A percentile compares a stretch with the other conserved stretches of the same genome.
These are phyloP conservation scores for Pedinophyceae sp. DNA, from an alignment of 139 green algal species.

Conservation along the genomic window DNA sequence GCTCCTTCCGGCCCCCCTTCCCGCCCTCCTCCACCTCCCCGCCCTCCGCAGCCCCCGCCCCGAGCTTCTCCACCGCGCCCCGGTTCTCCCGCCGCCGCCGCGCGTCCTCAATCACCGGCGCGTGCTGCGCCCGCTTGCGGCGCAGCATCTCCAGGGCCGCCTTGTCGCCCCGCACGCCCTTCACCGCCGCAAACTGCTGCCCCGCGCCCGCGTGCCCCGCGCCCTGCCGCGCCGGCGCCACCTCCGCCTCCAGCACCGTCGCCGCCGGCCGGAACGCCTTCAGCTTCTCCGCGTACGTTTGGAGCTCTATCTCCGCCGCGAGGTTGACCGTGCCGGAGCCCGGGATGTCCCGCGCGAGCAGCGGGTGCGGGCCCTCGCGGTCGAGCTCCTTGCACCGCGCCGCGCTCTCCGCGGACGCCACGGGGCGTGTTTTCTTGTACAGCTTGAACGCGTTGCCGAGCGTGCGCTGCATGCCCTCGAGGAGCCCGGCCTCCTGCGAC, in stretches of 20 bases:
- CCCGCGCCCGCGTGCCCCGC: constrained; percentile 11
- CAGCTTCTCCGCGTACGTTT: constrained; percentile 15
- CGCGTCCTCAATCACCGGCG: constrained; percentile 30
- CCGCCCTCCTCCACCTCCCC: not conserved
- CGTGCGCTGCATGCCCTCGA: constrained; percentile 11
- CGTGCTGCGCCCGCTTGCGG: constrained; percentile 40
- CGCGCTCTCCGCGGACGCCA: constrained; percentile 47
- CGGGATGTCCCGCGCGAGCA: constrained; percentile 45
- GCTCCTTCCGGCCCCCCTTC: not conserved
- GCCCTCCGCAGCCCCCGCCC: not conserved
- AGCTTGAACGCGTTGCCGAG: constrained; percentile 64
- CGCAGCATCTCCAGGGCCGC: constrained; percentile 45
- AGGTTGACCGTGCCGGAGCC: not conserved
- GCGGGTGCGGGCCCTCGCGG: constrained; percentile 53
- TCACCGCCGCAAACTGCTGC: constrained; percentile 7
- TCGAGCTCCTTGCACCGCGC: constrained; percentile 36
- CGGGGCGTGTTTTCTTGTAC: constrained; percentile 74
- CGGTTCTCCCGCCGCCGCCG: constrained; percentile 13
- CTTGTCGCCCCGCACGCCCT: constrained; percentile 16
- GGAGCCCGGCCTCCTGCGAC: constrained; percentile 24
- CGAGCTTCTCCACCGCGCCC: not conserved
- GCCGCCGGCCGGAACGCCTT: constrained; percentile 54
- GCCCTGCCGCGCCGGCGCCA: constrained; percentile 24
- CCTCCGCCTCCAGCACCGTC: constrained; percentile 76
- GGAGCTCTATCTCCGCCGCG: not conserved